Evolutionary conservation across 352 stramenopile genomes (phyloP), one percentile per base, ranked within the genome.

Genomic region (Phytophthora pseudosyringae): DNA sequence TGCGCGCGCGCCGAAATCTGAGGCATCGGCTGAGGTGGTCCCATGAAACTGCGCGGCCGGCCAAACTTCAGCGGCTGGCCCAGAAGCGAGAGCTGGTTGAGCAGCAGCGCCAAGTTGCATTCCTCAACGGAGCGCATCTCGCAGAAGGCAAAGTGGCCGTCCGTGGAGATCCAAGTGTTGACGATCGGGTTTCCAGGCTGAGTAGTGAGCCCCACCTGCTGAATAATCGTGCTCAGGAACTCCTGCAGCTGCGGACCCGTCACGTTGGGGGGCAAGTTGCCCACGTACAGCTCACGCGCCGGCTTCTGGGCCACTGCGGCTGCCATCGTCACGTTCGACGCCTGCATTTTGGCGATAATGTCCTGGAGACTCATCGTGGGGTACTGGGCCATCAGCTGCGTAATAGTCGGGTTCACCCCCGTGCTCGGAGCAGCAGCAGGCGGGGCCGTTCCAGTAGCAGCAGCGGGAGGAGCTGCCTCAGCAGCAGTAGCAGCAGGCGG

Each of bases 301-400:
- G 88, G 88, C 57, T 96, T 96, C 68, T 90, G 78, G 6, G 84
- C 83, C 7, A 87, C 83, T 9, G 81, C 83, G 0, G 88, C 84
- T 0, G 85, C 83, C 75, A 94, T 79, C 29, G 84, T 86, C 45
- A 89, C 79, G 16, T 88, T 93, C 1, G 76, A 89, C 8, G 88
- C 83, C 36, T 94, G 86, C 88, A 96, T 95, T 68, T 96, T 96
- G 45, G 84, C 74, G 38, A 96, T 93, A 51, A 96, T 94, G 25
- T 96, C 88, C 56, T 96, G 88, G 0, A 96, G 75, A 76, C 88
- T 96, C 75, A 96, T 78, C 3, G 88, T 93, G 29, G 88, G 88
- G 59, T 95, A 91, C 58, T 96, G 88, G 16, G 89, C 82, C 88
- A 96, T 96, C n/a, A 96, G 71, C 71, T 94, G 86, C 32, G 86